Base-by-base conservation (phyloP, 2,329 filamentous ascomycete species). In the Beauveria asiatica region DNA sequence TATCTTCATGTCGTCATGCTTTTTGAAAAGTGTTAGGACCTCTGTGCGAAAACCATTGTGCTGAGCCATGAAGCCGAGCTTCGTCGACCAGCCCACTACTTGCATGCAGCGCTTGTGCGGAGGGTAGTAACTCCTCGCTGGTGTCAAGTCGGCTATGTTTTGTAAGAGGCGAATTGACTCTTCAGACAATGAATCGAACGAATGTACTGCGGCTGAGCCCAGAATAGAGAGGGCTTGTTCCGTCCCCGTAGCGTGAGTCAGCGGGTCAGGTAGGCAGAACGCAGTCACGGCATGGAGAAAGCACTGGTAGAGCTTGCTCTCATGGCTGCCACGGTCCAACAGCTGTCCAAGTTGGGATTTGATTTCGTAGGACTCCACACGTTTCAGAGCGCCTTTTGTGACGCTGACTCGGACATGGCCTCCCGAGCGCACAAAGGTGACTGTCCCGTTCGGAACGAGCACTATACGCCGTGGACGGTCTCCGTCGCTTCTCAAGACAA, bases 221-320 rank as follows among this genome's bases (percentile, higher is more conserved):
- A 85, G 65, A 2, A 81, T 78, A 0, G 65, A 62, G 0, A 84
- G 64, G 0, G 81, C 78, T 46, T 78, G 68, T 64, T 84, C 81
- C 0, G 81, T 0, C 83, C 82, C 0, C 80, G 84, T 8, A 69
- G 67, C 0, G 63, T 49, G 0, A 77, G 83, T 0, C 25, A 83
- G 67, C 0, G 68, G 68, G 62, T 84, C 81, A 0, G 76, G 75
- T 0, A 82, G 68, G 41, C 73, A 79, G 52, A 75, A 73, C 0
- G 80, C 78, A 0, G 82, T 84, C 0, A 82, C 54, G 0, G 77
- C 80, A 64, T 85, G 81, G 0, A 85, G 68, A 37, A 78, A 78
- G 11, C 69, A 70, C 0, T 82, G 69, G 25, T 76, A 73, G 0
- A 86, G 70, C 59, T 78, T 80, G 67, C 79, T 81, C 16, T 75